Evolutionary conservation across 2,329 filamentous ascomycete species (phyloP), one percentile per base, ranked within the genome.

Genomic region (Fusarium illudens): DNA sequence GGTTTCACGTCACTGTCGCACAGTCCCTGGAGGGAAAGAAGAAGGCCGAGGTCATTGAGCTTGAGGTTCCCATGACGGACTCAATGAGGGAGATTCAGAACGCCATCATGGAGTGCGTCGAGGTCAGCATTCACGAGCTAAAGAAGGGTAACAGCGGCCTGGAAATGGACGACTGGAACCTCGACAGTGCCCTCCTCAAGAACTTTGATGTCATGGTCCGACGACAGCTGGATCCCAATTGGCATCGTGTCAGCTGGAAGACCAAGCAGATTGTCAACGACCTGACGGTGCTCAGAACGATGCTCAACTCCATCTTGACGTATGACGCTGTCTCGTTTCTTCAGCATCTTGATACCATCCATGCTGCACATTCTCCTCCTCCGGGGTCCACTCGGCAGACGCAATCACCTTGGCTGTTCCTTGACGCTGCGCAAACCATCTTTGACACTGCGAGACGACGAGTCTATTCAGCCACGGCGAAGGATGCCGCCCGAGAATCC

Each of bases 111-210:
- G 95, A 98, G 76, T 99, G 96, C 76, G 94, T 99, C 17, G 95
- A 98, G 79, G 90, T 93, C 71, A 97, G 94, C 76, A 96, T 99
- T 69, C 89, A 92, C 58, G 96, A 99, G 79, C 85, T 99, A 42
- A 96, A 95, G 77, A 98, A 97, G 80, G 88, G 89, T 17, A 98
- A 97, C 75, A 87, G 89, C 1, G 94, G 94, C 3, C 83, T 99
- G 7, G 95, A 98, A 71, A 94, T 98, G 89, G 94, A 96, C 62
- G 94, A 97, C 75, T 98, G 95, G 95, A 97, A 93, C 51, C 84
- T 97, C 17, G 95, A 98, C 78, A 97, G 92, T 75, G 95, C 95
- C 33, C 81, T 98, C 64, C 91, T 97, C 70, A 92, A 91, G 75
- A 97, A 94, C 73, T 99, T 99, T 77, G 96, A 98, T 77, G 84